phyloP scores from a whole-genome alignment of 306 rosid genomes.

The Senna siamea region DNA sequence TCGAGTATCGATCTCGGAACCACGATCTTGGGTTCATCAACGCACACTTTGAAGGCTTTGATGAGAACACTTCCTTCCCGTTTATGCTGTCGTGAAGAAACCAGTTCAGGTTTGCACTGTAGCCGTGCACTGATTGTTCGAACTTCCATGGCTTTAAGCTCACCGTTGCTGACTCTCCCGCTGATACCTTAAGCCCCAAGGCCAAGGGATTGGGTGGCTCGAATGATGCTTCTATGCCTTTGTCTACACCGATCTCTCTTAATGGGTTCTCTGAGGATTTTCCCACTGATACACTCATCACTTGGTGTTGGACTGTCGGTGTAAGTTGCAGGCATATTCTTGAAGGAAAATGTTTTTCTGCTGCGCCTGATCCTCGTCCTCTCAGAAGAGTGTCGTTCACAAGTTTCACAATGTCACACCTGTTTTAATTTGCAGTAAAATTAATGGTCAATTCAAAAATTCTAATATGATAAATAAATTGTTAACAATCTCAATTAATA shows the following conservation, averaged over 20 bases:
- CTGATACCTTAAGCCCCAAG: conserved; percentile 62
- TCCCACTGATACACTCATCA: conserved; percentile 73
- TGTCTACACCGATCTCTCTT: conserved; percentile 67
- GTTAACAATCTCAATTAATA: no score
- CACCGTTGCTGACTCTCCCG: conserved; percentile 64
- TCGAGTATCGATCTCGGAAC: conserved; percentile 79
- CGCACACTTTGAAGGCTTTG: conserved; percentile 72
- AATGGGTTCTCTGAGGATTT: conserved; percentile 85
- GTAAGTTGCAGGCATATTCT: conserved; percentile 78
- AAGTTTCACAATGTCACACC: conserved; percentile 71
- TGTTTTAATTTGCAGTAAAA: no score
- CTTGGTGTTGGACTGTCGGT: conserved; percentile 64
- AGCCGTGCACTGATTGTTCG: conserved; percentile 75
- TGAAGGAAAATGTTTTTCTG: conserved; percentile 88
- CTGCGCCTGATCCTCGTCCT: conserved; percentile 72
- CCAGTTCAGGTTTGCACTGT: conserved; percentile 84
- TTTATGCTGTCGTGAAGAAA: conserved; percentile 73
- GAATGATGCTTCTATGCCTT: conserved; percentile 70
- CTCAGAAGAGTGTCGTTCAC: conserved; percentile 69
- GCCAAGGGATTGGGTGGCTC: conserved; percentile 71
- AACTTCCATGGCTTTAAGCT: conserved; percentile 90
- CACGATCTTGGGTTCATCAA: conserved; percentile 79
- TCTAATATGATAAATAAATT: no score
- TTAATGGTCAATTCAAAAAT: no score
- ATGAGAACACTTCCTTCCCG: conserved; percentile 79